Percentiles rank a stretch among this genome's conserved stretches.
Conservation (phyloP, 2,329 filamentous ascomycete genomes). For the Pseudogymnoascus destructans region DNA sequence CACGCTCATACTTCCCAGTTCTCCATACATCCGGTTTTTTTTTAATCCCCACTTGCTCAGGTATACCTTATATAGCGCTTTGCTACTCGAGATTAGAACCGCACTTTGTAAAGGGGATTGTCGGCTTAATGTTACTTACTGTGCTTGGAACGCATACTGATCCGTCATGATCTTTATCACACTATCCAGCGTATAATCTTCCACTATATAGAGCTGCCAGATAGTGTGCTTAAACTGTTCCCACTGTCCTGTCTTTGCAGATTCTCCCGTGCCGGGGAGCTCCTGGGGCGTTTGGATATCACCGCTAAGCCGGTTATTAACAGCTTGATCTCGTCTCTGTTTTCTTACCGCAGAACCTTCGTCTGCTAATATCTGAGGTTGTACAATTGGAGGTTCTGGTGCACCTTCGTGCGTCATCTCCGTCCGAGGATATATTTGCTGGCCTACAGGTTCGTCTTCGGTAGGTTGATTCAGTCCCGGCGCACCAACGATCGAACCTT, state of each 20-base stretch:
- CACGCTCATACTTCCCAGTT: neutral
- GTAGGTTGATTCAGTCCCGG: neutral
- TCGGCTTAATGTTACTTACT: neutral
- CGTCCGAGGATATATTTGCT: neutral
- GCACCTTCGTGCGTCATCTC: neutral
- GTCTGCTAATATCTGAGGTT: neutral
- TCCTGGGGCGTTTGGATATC: neutral
- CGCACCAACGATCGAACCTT: neutral
- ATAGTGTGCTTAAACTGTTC: neutral
- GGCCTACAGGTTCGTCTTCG: neutral
- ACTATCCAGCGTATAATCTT: neutral
- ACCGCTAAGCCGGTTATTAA: neutral
- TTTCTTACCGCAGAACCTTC: neutral
- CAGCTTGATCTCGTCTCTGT: neutral
- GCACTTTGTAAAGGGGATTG: neutral
- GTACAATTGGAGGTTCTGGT: neutral
- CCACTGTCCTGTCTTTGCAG: neutral
- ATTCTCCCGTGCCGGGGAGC: neutral
- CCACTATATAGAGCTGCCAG: neutral
- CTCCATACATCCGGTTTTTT: neutral
- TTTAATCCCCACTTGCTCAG: neutral
- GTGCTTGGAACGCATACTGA: neutral
- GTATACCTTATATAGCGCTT: neutral
- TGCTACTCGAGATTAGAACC: neutral
- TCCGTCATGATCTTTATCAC: neutral